Base-by-base conservation (phyloP, 2,329 filamentous ascomycete species). In the Fusarium chaquense region DNA sequence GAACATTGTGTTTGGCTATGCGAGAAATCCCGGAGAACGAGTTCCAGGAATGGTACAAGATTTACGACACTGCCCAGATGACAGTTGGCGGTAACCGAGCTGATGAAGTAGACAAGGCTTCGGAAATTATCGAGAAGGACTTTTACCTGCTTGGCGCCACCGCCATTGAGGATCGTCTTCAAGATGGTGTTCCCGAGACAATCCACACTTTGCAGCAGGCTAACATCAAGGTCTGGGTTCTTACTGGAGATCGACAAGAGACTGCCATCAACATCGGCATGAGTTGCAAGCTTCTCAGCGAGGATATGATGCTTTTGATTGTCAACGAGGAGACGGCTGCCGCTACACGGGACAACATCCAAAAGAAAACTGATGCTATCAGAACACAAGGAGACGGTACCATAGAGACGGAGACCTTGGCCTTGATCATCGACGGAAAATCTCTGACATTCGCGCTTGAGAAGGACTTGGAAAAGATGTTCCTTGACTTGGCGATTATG, bases 191-290 rank as follows among this genome's bases (percentile, higher is more conserved):
- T 18, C 96, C 96, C 3, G 96, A 99, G 79, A 99, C 96, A 0
- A 99, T 99, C 62, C 94, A 98, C 79, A 99, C 96, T 0, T 85
- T 99, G 30, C 97, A 99, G 80, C 93, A 94, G 70, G 96, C 97
- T 26, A 95, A 94, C 55, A 98, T 99, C 85, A 99, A 99, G 82
- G 91, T 99, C 58, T 99, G 96, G 96, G 96, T 99, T 22, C 81
- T 99, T 79, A 99, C 96, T 40, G 96, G 96, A 74, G 96, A 99
- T 83, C 89, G 96, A 75, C 97, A 99, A 81, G 96, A 99, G 81
- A 99, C 96, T 30, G 96, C 96, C 59, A 99, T 99, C 87, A 99
- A 99, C 79, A 99, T 99, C 72, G 96, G 97, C 70, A 99, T 99
- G 96, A 98, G 94, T 79, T 99, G 96, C 83, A 98, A 98, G 82